Conservation (phyloP, 768 basidiomycete species). For the Psilocybe subaeruginosa region DNA sequence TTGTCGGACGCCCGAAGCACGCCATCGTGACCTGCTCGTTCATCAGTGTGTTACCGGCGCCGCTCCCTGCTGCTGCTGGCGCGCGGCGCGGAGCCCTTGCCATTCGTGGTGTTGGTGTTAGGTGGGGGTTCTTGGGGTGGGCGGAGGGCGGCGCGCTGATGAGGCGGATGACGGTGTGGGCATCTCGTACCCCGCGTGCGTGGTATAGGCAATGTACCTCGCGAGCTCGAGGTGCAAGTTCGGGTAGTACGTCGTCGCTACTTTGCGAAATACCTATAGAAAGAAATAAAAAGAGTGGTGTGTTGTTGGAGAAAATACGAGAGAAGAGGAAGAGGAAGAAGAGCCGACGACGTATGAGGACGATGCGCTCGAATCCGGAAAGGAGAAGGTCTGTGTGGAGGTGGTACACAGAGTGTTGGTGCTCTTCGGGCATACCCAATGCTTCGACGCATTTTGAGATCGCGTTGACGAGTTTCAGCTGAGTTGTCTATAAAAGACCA, state of each 20-base stretch:
- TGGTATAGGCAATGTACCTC: conserved; percentile 76
- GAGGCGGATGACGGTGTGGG: conserved; percentile 79
- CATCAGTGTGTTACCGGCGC: conserved; percentile 12
- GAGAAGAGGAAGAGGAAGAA: background rate
- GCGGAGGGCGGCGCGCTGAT: conserved; percentile 76
- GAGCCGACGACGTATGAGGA: conserved; percentile 61
- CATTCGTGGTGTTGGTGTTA: background rate
- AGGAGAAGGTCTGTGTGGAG: conserved; percentile 89
- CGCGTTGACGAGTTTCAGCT: conserved; percentile 85
- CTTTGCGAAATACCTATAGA: conserved; percentile 87
- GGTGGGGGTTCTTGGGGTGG: conserved; percentile 48
- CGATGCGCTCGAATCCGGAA: conserved; percentile 89
- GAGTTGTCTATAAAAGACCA: conserved; percentile 64
- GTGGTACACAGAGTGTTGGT: conserved; percentile 76
- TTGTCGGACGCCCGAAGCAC: conserved; percentile 48
- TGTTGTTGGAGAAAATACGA: background rate
- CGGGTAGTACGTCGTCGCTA: conserved; percentile 93
- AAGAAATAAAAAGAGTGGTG: background rate
- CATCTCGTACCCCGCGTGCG: conserved; percentile 69
- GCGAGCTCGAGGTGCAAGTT: conserved; percentile 92
- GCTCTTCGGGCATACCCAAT: conserved; percentile 64
- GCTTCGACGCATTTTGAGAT: conserved; percentile 68
- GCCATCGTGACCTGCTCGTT: conserved; percentile 7
- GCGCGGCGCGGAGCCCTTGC: background rate
- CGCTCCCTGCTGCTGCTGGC: conserved; percentile 17